Evolutionary conservation across 495 filamentous ascomycete genomes (phyloP), one percentile per base, ranked within the genome.

Genomic region (Apodospora peruviana): DNA sequence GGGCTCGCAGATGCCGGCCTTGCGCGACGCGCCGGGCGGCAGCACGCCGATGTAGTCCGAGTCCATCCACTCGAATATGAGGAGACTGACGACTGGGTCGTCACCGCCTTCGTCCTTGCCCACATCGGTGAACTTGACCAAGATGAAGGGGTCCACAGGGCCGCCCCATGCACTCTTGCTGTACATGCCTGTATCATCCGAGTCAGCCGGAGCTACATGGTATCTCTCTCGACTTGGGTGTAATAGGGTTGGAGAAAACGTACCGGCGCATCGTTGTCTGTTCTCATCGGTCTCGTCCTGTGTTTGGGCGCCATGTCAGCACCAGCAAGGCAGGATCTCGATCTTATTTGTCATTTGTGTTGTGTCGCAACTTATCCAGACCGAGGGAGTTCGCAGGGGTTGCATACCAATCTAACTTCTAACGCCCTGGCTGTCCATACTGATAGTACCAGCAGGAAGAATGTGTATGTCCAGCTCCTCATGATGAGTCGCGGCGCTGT

Each of bases 61-160:
- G 59, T 99, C 93, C 53, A 73, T 83, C 86, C 89, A 99, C 71
- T 99, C 91, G 61, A 95, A 96, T 42, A 99, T 84, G 14, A 96
- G 76, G 56, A 99, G 72, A 64, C 88, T 91, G 46, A 90, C 86
- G 21, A 88, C 70, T 11, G 86, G 83, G 60, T 95, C 86, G 18
- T 83, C 77, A n/a, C n/a, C n/a, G 29, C 67, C 72, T 27, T 59
- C 43, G 42, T 78, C 72, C 38, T 74, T 74, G 45, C 77, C 64
- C 20, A 75, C 67, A 57, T 84, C 81, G 42, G 83, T 72, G 58
- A 95, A 95, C 63, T 85, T 91, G 53, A 86, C 80, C 50, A 84
- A 73, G 65, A 99, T 95, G 70, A 85, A 91, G 9, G 93, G 94
- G 51, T 96, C 88, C 43, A 88, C 76, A 25, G 78, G 80, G 57